phyloP scores from a whole-genome alignment of 352 stramenopile genomes.

The Globisporangium takayamanum region DNA sequence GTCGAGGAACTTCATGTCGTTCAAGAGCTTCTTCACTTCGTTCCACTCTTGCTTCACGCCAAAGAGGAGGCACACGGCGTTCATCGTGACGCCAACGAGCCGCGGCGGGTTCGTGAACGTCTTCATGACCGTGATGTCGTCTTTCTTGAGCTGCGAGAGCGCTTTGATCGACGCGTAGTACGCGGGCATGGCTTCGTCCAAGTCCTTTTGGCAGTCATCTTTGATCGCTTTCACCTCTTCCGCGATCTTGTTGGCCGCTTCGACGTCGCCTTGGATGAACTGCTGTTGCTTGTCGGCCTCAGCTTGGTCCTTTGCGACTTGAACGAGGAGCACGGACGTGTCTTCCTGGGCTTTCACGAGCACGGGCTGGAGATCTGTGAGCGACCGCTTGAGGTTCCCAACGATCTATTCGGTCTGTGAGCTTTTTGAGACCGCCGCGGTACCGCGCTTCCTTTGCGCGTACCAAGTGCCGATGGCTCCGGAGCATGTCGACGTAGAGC shows the following conservation, averaged over 20 bases:
- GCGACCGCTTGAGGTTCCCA: constrained; percentile 85
- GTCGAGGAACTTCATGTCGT: constrained; percentile 91
- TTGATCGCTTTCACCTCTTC: constrained; percentile 92
- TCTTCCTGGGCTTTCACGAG: constrained; percentile 87
- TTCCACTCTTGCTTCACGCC: constrained; percentile 88
- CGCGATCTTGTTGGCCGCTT: constrained; percentile 88
- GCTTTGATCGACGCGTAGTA: constrained; percentile 90
- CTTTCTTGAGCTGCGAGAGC: constrained; percentile 88
- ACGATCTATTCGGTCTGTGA: constrained; percentile 91
- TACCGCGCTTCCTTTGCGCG: constrained; percentile 79
- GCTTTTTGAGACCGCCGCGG: constrained; percentile 86
- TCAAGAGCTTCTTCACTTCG: constrained; percentile 88
- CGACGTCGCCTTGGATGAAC: constrained; percentile 88
- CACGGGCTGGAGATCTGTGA: constrained; percentile 90
- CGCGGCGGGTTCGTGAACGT: constrained; percentile 89
- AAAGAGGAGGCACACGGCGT: constrained; percentile 89
- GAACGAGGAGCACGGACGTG: constrained; percentile 71
- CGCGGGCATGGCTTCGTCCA: constrained; percentile 90
- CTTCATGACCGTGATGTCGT: constrained; percentile 90
- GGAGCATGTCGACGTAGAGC: constrained; percentile 90
- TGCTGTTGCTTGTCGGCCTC: constrained; percentile 89
- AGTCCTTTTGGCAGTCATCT: constrained; percentile 90
- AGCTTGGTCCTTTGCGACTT: constrained; percentile 90
- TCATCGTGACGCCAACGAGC: constrained; percentile 88
- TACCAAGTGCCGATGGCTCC: constrained; percentile 79